Conservation (phyloP, 371 early-diverging fungal species). For the Capillidium rhysosporum region DNA sequence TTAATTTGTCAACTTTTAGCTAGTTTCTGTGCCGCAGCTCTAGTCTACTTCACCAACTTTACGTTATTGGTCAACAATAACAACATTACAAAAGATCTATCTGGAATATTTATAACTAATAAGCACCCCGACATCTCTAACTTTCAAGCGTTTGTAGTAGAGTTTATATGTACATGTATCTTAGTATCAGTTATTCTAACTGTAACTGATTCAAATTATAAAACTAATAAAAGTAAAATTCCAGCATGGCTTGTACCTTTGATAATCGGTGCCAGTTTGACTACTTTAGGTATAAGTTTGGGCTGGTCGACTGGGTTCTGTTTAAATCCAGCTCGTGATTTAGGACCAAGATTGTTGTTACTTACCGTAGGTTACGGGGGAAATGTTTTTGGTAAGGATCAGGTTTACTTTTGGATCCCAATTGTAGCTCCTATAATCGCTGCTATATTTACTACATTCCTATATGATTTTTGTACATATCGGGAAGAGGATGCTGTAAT, state of each 20-base stretch:
- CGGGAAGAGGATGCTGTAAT: too few species aligned
- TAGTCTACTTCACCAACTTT: slow-evolving; percentile 18
- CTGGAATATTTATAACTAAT: slow-evolving; percentile 47
- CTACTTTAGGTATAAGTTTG: slow-evolving; percentile 33
- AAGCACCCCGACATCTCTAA: slow-evolving; percentile 28
- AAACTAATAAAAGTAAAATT: too few species aligned
- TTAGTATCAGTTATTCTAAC: slow-evolving; percentile 42
- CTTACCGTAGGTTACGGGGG: slow-evolving; percentile 48
- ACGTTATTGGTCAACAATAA: slow-evolving; percentile 41
- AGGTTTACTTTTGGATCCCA: slow-evolving; percentile 55
- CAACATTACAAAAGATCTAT: slow-evolving; percentile 32
- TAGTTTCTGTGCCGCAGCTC: slow-evolving; percentile 42
- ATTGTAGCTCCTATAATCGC: slow-evolving; percentile 52
- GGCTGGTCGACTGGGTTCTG: slow-evolving; percentile 54
- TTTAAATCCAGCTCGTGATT: slow-evolving; percentile 77
- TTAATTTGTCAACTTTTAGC: slow-evolving; percentile 34
- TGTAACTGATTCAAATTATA: slow-evolving; percentile 39
- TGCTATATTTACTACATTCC: slow-evolving; percentile 37
- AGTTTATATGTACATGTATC: slow-evolving; percentile 52
- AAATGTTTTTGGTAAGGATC: slow-evolving; percentile 32
- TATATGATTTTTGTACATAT: not conserved
- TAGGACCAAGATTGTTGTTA: slow-evolving; percentile 69
- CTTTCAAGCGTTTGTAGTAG: slow-evolving; percentile 38
- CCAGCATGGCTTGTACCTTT: slow-evolving; percentile 14
- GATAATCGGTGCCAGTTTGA: slow-evolving; percentile 40